Evolutionary conservation across 495 filamentous ascomycete genomes (phyloP), one percentile per base, ranked within the genome.

Genomic region (Aspergillus panamensis): DNA sequence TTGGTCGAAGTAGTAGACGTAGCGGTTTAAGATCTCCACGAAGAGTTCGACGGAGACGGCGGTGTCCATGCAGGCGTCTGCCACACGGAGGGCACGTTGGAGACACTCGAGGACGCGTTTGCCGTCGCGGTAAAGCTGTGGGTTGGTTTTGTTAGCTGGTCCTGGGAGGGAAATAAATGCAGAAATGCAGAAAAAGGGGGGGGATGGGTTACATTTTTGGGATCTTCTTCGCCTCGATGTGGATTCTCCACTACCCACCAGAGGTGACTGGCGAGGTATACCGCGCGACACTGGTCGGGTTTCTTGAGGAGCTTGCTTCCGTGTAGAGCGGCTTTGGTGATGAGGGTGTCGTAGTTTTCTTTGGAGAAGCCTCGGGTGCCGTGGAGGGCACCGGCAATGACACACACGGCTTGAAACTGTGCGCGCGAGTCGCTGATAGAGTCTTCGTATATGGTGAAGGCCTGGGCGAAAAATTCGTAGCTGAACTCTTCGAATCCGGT

Each of bases 61-160:
- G n/a, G 92, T 92, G 72, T 98, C 94, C 94, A 98, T 98, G 75
- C 94, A 98, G 6, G 94, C 94, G 72, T 98, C 94, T 2, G 94
- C 94, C 8, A 98, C 94, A 49, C 94, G 89, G 19, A 97, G 84
- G 17, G 94, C 95, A 54, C 94, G 89, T 70, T 97, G 94, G 14
- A 98, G 79, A 69, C 94, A 98, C 70, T 98, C 94, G 13, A 98
- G 81, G 7, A 98, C 94, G 33, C 94, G 84, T 73, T 97, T 97
- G 14, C 95, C 95, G 63, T 98, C 94, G 42, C 93, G 93, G 72
- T 97, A 97, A 35, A 96, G 83, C 90, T 96, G 62, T 25, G 30
- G 19, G 9, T 17, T 45, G 32, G n/a, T 42, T 30, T 8, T 44
- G 61, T 33, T 48, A 30, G 25, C 25, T 25, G 25, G 40, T 30